Base-by-base conservation (phyloP, 2,329 filamentous ascomycete genomes). In the Colletotrichum theobromicola region DNA sequence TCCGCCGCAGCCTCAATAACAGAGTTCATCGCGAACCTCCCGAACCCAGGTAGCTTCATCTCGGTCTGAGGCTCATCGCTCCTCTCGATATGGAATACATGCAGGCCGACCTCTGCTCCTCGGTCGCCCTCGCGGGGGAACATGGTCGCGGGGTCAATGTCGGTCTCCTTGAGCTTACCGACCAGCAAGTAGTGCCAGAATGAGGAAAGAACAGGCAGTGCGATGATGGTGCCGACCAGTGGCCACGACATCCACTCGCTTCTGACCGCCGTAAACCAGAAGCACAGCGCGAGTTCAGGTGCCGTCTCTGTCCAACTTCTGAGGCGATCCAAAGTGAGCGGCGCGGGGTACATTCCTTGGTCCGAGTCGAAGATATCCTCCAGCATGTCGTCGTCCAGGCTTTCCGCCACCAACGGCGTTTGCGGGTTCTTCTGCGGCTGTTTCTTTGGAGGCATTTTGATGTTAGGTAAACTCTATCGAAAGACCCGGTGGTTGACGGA, bases 81-180 rank as follows among this genome's bases (percentile, higher is more conserved):
- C 16, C 79, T 77, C 75, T 84, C 82, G 71, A 84, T 77, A 67
- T 84, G 83, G 75, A 83, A 84, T 7, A 84, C 77, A 76, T 84
- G 83, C 62, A 84, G 65, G 6, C 82, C 82, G 9, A 83, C 78
- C 35, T 76, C 77, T 3, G 50, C 63, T 2, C 0, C 32, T 24
- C 42, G 18, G 35, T 21, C 70, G 35, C 32, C 62, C 15, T 55
- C 75, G 7, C 68, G 35, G n/a, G 78, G 76, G 60, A 83, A 80
- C 79, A 81, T 75, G 4, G 61, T 58, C n/a, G 26, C 71, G 0
- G 79, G 68, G 18, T 81, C 81, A 37, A 81, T 70, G 18, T 79
- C 78, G 13, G 75, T 62, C 75, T 82, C 82, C 66, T 81, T 82
- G 15, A 83, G 15, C 57, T 74, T 74, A 2, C 83, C 83, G 0